A percentile compares a stretch with the other conserved stretches of the same genome.
Evolutionary conservation across 768 basidiomycete species (phyloP).

Genomic region (Lactifluus echinatus): DNA sequence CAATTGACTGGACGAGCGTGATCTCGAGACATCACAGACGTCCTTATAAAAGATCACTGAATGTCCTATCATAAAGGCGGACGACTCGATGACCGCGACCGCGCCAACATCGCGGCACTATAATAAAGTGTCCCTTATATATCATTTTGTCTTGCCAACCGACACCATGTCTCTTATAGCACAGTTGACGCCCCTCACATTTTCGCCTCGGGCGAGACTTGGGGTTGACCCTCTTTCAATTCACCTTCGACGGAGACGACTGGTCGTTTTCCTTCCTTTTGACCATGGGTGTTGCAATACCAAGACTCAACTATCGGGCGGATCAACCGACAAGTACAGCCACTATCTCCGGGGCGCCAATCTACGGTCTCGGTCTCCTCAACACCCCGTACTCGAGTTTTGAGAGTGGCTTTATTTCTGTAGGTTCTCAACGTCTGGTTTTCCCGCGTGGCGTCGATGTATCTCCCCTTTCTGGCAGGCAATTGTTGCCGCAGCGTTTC

Average conservation of each 20-base stretch:
- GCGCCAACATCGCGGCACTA: too few relatives aligned
- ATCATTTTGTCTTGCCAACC: neutral
- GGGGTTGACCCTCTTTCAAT: too few relatives aligned
- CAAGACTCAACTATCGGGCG: neutral
- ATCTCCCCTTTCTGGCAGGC: conserved; percentile 13
- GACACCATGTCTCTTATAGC: neutral
- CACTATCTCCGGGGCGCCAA: neutral
- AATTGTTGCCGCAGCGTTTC: conserved; percentile 23
- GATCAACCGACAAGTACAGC: neutral
- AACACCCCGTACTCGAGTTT: neutral
- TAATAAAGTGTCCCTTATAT: too few relatives aligned
- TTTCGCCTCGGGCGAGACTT: neutral
- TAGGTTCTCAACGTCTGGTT: neutral
- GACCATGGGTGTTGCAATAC: neutral
- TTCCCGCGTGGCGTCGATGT: neutral
- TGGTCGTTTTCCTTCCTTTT: neutral
- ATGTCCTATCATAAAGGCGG: too few relatives aligned
- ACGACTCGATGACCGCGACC: too few relatives aligned
- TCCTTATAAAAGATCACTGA: too few relatives aligned
- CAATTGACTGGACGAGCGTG: too few relatives aligned
- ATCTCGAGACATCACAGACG: too few relatives aligned
- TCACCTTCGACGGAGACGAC: neutral
- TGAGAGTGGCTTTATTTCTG: conserved; percentile 10
- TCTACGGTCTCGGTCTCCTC: neutral
- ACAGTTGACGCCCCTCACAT: neutral